Evolutionary conservation across 768 basidiomycete species (phyloP), one percentile per base, ranked within the genome.

Genomic region (Ephemerocybe angulata): DNA sequence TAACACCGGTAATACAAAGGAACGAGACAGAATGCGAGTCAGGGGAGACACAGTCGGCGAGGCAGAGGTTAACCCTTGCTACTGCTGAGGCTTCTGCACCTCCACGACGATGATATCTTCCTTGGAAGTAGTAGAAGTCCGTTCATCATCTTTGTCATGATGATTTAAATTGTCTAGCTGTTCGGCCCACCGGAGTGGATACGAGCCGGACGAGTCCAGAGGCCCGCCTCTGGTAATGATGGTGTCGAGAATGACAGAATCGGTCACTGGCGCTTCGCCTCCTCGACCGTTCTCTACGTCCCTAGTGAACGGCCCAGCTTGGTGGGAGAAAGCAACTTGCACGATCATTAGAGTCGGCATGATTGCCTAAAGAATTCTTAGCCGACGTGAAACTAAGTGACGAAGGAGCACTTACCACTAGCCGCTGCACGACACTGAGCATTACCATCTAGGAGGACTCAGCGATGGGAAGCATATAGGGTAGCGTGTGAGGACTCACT

Each of bases 371-470:
- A 30, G 44, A 4, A 30, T 43, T 7, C 42, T 11, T 17, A 7
- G 28, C 27, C 22, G 22, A 15, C 27, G 10, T 21, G 21, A 35
- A 10, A 35, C 8, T 22, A 21, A 50, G 12, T 35, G 49, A 50
- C 15, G 46, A 27, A 7, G 24, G 49, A 50, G 33, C 4, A n/a
- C 5, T 29, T 21, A 22, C 13, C 46, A 12, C 46, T 22, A 69
- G 13, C 11, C 69, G 67, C 49, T 63, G 55, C 29, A 54, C 42
- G 27, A 62, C 50, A 40, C 46, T 48, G 29, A 51, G 52, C 47
- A 61, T 54, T 8, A 64, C 35, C 10, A 58, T 33, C 65, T 67
- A 37, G 15, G 30, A 35, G 15, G 21, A 40, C n/a, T 24, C 21
- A 30, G 15, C 10, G 22, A 21, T 40, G 22, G 24, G 30, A 5